These are phyloP conservation scores for Cerioporus squamosus DNA, from an alignment of 1,284 basidiomycete species.

Conservation along the genomic window DNA sequence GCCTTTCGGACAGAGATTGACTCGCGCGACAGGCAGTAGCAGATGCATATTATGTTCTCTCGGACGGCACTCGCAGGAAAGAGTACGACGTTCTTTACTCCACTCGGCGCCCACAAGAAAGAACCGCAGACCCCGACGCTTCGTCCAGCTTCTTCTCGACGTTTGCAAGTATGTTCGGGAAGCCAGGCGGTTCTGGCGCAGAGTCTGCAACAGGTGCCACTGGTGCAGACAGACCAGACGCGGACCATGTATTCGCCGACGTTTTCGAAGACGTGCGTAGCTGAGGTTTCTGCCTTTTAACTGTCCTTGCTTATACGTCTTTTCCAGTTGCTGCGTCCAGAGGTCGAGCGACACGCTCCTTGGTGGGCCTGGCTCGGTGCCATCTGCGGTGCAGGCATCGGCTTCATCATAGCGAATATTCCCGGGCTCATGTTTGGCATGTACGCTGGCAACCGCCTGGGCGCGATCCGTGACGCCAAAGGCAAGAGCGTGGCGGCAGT, in stretches of 20 bases:
- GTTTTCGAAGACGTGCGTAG: conserved; percentile 83
- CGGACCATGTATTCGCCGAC: conserved; percentile 84
- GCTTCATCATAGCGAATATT: conserved; percentile 88
- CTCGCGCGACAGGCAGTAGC: conserved; percentile 72
- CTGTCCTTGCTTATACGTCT: neutral
- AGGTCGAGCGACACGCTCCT: conserved; percentile 69
- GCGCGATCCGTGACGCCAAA: conserved; percentile 90
- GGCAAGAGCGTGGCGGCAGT: conserved; percentile 91
- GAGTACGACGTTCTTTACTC: conserved; percentile 84
- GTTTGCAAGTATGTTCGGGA: conserved; percentile 72
- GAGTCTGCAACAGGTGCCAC: conserved; percentile 36
- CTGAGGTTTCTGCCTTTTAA: neutral
- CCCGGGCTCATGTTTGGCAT: conserved; percentile 83
- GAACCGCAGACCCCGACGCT: conserved; percentile 64
- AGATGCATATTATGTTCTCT: conserved; percentile 96
- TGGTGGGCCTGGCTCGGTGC: conserved; percentile 84
- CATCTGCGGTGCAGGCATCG: conserved; percentile 69
- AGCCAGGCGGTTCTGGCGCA: conserved; percentile 36
- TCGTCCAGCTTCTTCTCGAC: conserved; percentile 80
- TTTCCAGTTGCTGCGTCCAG: conserved; percentile 76
- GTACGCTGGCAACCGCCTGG: conserved; percentile 84
- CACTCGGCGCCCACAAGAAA: conserved; percentile 52
- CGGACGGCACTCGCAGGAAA: conserved; percentile 74
- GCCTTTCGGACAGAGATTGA: neutral
- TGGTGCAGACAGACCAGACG: conserved; percentile 62